These are phyloP conservation scores for Cryptococcus sp. DNA, from an alignment of 1,284 basidiomycete genomes.

Conservation along the genomic window DNA sequence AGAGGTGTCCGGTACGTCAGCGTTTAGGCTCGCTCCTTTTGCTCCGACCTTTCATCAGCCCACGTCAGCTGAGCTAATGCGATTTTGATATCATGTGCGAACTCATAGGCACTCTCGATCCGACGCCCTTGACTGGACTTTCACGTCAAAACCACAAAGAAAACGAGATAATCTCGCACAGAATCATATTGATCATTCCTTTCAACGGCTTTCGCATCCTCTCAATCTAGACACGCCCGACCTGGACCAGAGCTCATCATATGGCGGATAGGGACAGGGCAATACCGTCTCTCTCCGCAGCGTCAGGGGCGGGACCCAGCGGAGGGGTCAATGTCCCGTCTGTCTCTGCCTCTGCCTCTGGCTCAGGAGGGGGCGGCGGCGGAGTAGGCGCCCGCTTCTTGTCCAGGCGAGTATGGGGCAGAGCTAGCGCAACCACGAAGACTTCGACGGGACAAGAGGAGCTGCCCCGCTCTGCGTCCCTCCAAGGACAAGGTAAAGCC, in stretches of 20 bases:
- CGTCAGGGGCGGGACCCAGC: background rate
- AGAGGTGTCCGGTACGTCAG: conserved; percentile 20
- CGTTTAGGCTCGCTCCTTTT: background rate
- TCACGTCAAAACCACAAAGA: too few relatives aligned
- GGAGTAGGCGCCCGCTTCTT: conserved; percentile 9
- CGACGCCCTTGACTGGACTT: conserved; percentile 12
- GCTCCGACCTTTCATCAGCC: background rate
- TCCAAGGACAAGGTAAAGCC: too few relatives aligned
- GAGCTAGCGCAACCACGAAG: conserved; percentile 22
- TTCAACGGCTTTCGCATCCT: too few relatives aligned
- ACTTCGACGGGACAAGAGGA: conserved; percentile 21
- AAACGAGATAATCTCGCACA: too few relatives aligned
- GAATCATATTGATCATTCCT: too few relatives aligned
- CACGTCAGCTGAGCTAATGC: too few relatives aligned
- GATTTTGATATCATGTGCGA: too few relatives aligned
- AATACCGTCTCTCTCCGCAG: too few relatives aligned
- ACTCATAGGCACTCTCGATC: conserved; percentile 13
- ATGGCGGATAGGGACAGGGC: too few relatives aligned
- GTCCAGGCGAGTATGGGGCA: conserved; percentile 18
- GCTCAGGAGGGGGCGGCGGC: conserved; percentile 21
- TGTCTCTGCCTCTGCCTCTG: conserved; percentile 7
- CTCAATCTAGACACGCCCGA: too few relatives aligned
- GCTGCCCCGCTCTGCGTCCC: background rate
- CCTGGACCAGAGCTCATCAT: too few relatives aligned
- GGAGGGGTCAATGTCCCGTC: conserved; percentile 3